phyloP scores from a whole-genome alignment of 2,329 filamentous ascomycete species.

The Cadophora gregata region DNA sequence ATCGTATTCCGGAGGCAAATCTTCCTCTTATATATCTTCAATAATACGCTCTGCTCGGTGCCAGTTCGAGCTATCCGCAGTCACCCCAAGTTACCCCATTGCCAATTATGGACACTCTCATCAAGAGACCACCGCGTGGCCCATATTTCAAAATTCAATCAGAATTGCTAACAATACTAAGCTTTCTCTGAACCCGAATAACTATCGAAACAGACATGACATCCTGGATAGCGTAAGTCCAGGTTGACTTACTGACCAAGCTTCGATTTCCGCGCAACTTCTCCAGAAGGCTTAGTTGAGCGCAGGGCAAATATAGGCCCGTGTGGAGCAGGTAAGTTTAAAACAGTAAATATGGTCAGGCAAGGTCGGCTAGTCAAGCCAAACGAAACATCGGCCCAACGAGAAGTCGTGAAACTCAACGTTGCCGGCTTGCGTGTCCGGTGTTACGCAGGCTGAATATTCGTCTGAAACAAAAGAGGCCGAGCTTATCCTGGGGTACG shows the following conservation, averaged over 20 bases:
- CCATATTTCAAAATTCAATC: neutral
- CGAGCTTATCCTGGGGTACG: neutral
- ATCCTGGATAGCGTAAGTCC: neutral
- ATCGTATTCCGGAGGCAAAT: neutral
- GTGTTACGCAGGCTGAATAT: neutral
- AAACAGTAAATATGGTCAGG: neutral
- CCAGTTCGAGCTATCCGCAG: neutral
- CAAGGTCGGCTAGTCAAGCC: neutral
- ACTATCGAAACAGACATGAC: neutral
- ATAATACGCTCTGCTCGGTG: neutral
- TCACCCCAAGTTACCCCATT: neutral
- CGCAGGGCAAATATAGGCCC: neutral
- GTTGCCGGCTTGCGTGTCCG: neutral
- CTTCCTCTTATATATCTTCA: neutral
- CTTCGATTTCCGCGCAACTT: neutral
- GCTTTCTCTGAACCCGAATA: neutral
- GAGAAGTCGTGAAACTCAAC: neutral
- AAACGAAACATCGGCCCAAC: neutral
- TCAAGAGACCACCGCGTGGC: neutral
- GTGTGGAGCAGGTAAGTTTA: neutral
- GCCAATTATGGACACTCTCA: neutral
- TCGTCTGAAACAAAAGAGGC: neutral
- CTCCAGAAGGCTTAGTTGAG: neutral
- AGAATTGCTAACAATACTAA: neutral
- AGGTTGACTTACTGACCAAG: neutral